Conservation (phyloP, 1,139 yeast species). For the Pichia sp. region DNA sequence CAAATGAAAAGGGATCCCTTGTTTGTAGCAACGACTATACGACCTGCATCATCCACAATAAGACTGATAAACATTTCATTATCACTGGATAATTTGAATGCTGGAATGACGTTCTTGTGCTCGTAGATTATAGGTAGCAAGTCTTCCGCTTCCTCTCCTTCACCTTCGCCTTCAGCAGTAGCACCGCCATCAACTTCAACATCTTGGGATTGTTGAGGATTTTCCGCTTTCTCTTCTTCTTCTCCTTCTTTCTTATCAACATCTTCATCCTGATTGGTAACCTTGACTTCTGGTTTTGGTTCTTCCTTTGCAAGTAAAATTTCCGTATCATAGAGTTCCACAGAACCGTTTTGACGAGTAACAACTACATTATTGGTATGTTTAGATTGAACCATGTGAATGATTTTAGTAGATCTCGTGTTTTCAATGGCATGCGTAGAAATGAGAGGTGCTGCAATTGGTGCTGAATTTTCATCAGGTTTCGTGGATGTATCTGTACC, state of each 20-base stretch:
- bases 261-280: background rate
- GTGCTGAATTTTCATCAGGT: constrained; percentile 2
- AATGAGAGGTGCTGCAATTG: constrained; percentile 3
- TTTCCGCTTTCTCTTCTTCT: background rate
- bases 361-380: constrained; percentile 32
- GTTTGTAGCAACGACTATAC: constrained; percentile 34
- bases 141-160: constrained; percentile 2
- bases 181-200: background rate
- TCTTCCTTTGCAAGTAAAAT: constrained; percentile 4
- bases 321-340: constrained; percentile 18
- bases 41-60: constrained; percentile 14
- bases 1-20: constrained; percentile 42
- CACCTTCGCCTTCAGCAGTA: background rate
- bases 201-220: background rate
- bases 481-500: constrained; percentile 64
- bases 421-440: constrained; percentile 8
- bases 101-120: constrained; percentile 6
- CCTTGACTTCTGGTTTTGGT: background rate
- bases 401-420: constrained; percentile 20
- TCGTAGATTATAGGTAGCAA: constrained; percentile 7
- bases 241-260: background rate
- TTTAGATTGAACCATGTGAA: constrained; percentile 20
- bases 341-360: constrained; percentile 36
- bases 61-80: constrained; percentile 23
- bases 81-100: background rate